Evolutionary conservation across 352 stramenopile genomes (phyloP).

Genomic region (Globisporangium viniferum): DNA sequence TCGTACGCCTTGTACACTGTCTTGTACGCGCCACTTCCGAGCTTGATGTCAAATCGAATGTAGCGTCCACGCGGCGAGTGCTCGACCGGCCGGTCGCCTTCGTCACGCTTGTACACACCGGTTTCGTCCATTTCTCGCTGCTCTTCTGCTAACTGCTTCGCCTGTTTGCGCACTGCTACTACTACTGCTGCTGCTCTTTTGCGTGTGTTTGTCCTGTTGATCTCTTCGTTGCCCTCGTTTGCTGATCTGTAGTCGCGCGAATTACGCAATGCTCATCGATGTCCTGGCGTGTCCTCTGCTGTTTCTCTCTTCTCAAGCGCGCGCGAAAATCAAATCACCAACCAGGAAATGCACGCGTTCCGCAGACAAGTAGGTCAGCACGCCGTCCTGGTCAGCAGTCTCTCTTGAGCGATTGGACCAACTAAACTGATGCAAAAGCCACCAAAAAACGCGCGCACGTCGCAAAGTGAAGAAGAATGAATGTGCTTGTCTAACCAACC

Average conservation of each 20-base stretch:
- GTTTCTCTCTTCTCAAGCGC: neutral
- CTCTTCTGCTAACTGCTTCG: slow-evolving; percentile 8
- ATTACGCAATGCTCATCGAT: slow-evolving; percentile 18
- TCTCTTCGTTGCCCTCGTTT: neutral
- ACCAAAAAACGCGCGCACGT: neutral
- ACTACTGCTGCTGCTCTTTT: neutral
- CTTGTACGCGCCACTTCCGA: slow-evolving; percentile 86
- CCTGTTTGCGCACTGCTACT: neutral
- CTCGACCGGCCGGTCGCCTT: slow-evolving; percentile 72
- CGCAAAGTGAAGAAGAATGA: neutral
- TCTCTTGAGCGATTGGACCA: neutral
- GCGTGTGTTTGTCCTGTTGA: neutral
- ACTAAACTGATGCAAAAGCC: neutral
- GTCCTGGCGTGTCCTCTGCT: neutral
- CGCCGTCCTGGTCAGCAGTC: neutral
- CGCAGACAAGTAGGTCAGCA: neutral
- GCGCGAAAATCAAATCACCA: neutral
- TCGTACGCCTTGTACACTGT: slow-evolving; percentile 96
- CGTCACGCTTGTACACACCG: slow-evolving; percentile 71
- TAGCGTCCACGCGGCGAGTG: slow-evolving; percentile 79
- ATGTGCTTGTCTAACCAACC: neutral
- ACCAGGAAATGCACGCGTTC: neutral
- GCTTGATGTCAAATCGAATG: slow-evolving; percentile 83
- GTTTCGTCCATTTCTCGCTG: slow-evolving; percentile 52
- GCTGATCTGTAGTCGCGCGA: neutral